phyloP scores from a whole-genome alignment of 805 yeast species.

The Ogataea dorogensis region DNA sequence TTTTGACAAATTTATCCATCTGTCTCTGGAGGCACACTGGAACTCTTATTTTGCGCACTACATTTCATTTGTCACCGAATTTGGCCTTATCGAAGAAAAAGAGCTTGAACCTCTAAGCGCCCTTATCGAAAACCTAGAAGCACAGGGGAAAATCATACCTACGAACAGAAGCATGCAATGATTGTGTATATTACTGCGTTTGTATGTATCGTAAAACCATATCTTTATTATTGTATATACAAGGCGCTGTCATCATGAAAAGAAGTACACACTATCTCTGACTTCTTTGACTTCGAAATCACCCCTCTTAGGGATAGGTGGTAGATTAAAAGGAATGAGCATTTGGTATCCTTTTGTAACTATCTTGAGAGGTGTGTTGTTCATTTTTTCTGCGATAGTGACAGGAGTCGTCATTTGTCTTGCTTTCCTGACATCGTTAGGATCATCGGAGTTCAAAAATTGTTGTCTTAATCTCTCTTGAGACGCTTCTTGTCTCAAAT shows the following conservation, averaged over 20 bases:
- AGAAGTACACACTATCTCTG: constrained; percentile 76
- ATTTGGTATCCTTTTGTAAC: constrained; percentile 37
- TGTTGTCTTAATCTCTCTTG: constrained; percentile 65
- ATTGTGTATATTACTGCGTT: too few species aligned
- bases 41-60: constrained; percentile 96
- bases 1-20: constrained; percentile 88
- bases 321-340: constrained; percentile 67
- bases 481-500: constrained; percentile 69
- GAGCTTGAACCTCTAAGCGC: constrained; percentile 80
- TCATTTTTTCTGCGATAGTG: constrained; percentile 44
- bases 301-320: constrained; percentile 76
- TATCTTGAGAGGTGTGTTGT: constrained; percentile 22
- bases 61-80: constrained; percentile 81
- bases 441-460: constrained; percentile 51
- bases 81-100: constrained; percentile 70
- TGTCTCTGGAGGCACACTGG: constrained; percentile 96
- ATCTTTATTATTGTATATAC: constrained; percentile 7
- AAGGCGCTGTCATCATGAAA: constrained; percentile 35
- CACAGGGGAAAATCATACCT: constrained; percentile 72
- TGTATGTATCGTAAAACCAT: too few species aligned
- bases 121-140: constrained; percentile 75
- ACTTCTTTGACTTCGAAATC: constrained; percentile 76
- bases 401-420: constrained; percentile 66
- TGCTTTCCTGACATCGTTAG: constrained; percentile 49
- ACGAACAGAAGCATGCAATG: constrained; percentile 1